Conservation (phyloP, 2,329 filamentous ascomycete species). For the Fusarium fracticaudum region DNA sequence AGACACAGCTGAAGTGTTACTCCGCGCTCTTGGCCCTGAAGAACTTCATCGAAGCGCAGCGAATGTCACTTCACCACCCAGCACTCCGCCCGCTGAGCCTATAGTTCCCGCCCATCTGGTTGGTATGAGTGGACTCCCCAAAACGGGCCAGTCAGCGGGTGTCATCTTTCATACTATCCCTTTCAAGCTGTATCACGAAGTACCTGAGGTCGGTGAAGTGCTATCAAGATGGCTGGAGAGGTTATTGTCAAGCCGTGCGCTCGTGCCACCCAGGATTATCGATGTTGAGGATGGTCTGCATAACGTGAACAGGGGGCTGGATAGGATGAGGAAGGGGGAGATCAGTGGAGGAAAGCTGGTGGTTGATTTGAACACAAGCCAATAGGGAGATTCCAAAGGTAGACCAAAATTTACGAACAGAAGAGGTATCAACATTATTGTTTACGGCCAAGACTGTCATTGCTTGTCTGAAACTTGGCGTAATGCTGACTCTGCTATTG, state of each 20-base stretch:
- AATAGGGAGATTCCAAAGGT: background rate
- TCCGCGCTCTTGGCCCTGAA: conserved; percentile 48
- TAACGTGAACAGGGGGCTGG: conserved; percentile 74
- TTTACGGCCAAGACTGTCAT: background rate
- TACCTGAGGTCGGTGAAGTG: conserved; percentile 68
- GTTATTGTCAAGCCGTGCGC: conserved; percentile 62
- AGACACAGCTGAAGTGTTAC: conserved; percentile 68
- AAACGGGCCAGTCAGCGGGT: conserved; percentile 55
- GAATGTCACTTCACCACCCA: conserved; percentile 48
- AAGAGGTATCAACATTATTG: background rate
- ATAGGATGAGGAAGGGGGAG: conserved; percentile 71
- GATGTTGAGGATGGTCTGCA: conserved; percentile 70
- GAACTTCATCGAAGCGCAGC: conserved; percentile 53
- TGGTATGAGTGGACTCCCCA: conserved; percentile 74
- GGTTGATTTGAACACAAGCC: conserved; percentile 50
- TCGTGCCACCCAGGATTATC: conserved; percentile 73
- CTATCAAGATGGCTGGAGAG: conserved; percentile 74
- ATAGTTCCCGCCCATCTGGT: conserved; percentile 64
- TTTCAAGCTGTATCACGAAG: conserved; percentile 80
- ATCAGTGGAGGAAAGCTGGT: conserved; percentile 76
- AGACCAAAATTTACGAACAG: background rate
- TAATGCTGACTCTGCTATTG: background rate
- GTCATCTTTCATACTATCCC: conserved; percentile 72
- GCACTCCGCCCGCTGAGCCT: conserved; percentile 48
- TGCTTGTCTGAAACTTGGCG: background rate